A percentile compares a stretch with the other conserved stretches of the same genome.
phyloP scores from a whole-genome alignment of 2,329 filamentous ascomycete genomes.

The Pestalotiopsis sp. region DNA sequence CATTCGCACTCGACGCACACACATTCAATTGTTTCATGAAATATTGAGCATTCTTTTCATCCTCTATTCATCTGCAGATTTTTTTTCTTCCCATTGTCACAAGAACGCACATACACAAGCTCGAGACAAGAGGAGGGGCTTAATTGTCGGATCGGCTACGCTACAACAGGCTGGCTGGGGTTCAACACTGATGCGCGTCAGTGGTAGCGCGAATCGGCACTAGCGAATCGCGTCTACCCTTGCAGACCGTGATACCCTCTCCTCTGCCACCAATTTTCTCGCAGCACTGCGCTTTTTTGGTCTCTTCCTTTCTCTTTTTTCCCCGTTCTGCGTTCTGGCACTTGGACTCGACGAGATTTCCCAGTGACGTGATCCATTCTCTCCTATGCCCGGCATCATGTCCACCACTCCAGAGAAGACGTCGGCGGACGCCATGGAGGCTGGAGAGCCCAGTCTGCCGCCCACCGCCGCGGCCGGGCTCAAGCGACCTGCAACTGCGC shows the following conservation, averaged over 20 bases:
- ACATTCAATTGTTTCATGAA: too few relatives aligned
- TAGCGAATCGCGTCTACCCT: slow-evolving; percentile 13
- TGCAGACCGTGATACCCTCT: slow-evolving; percentile 14
- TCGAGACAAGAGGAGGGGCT: slow-evolving; percentile 1
- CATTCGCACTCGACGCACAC: too few relatives aligned
- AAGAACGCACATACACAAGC: background rate
- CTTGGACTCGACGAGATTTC: slow-evolving; percentile 2
- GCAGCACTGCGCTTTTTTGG: slow-evolving; percentile 5
- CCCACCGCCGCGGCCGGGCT: slow-evolving; percentile 38
- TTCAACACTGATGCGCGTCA: slow-evolving; percentile 10
- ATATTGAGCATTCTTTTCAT: too few relatives aligned
- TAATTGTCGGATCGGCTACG: slow-evolving; percentile 8
- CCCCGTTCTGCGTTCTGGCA: background rate
- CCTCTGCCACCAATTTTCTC: slow-evolving; percentile 13
- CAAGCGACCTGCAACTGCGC: slow-evolving; percentile 64
- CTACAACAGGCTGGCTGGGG: background rate
- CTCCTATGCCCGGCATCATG: slow-evolving; percentile 5
- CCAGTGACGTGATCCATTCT: slow-evolving; percentile 4
- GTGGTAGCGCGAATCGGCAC: slow-evolving; percentile 15
- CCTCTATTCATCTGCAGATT: too few relatives aligned
- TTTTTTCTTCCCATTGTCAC: background rate
- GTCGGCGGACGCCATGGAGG: slow-evolving; percentile 11
- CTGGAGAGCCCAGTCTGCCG: slow-evolving; percentile 34
- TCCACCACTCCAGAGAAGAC: slow-evolving; percentile 12
- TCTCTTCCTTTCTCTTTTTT: slow-evolving; percentile 1